These are phyloP conservation scores for Colletotrichum ledebouriae DNA, from an alignment of 2,329 filamentous ascomycete species.

Conservation along the genomic window DNA sequence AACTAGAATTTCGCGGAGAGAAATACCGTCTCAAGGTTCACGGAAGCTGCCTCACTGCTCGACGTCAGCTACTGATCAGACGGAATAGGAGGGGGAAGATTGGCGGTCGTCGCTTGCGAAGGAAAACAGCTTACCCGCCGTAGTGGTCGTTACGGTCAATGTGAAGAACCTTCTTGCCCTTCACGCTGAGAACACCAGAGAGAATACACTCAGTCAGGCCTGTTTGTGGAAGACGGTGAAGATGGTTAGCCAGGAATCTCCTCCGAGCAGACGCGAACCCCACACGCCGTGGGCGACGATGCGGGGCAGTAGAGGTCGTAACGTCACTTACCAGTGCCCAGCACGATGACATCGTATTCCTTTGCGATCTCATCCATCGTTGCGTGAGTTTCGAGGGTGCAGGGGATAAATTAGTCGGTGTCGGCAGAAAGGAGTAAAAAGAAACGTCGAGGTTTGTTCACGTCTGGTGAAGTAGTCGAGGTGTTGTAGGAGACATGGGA, in stretches of 20 bases:
- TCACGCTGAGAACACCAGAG: constrained; percentile 96
- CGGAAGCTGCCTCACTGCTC: constrained; percentile 88
- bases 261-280: constrained; percentile 44
- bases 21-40: constrained; percentile 91
- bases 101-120: constrained; percentile 13
- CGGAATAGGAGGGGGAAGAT: constrained; percentile 12
- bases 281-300: constrained; percentile 44
- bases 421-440: constrained; percentile 32
- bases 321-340: constrained; percentile 86
- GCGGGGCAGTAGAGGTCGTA: constrained; percentile 48
- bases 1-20: constrained; percentile 47
- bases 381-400: constrained; percentile 45
- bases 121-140: constrained; percentile 79
- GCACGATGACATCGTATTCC: constrained; percentile 98
- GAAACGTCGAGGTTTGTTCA: constrained; percentile 32
- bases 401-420: constrained; percentile 24
- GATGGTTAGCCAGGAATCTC: constrained; percentile 46
- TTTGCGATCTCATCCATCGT: constrained; percentile 97
- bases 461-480: constrained; percentile 41
- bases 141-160: constrained; percentile 99
- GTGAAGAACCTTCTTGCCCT: constrained; percentile 99
- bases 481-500: constrained; percentile 40
- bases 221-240: constrained; percentile 55
- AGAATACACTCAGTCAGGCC: constrained; percentile 99
- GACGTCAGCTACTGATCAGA: constrained; percentile 26